A percentile compares a stretch with the other conserved stretches of the same genome.
Conservation (phyloP, 345 rosid species). For the Abelmoschus esculentus region DNA sequence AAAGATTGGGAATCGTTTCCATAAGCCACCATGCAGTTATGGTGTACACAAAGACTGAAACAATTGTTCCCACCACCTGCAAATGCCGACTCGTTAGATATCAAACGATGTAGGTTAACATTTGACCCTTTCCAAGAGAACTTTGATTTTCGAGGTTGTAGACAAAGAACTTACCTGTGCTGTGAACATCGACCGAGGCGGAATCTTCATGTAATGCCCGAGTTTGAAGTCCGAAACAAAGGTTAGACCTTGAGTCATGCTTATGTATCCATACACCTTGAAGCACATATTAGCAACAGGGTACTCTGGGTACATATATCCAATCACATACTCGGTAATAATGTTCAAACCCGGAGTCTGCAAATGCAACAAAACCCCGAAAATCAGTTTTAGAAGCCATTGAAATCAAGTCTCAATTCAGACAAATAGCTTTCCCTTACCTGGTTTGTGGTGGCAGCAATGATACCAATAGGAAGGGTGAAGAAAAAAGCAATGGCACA, state of each 20-base stretch:
- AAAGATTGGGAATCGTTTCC: constrained; percentile 58
- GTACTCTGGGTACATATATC: constrained; percentile 65
- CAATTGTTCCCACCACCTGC: constrained; percentile 60
- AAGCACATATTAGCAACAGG: constrained; percentile 94
- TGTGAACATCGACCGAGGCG: constrained; percentile 75
- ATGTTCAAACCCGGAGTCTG: constrained; percentile 63
- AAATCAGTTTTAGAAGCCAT: background rate
- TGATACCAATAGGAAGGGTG: constrained; percentile 76
- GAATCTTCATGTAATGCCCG: constrained; percentile 94
- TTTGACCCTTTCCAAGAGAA: too few species aligned
- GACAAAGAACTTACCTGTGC: constrained; percentile 51
- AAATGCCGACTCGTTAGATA: background rate
- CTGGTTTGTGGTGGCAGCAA: constrained; percentile 65
- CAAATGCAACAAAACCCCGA: background rate
- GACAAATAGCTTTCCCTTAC: constrained; percentile 18
- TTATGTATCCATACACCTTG: constrained; percentile 83
- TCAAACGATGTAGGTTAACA: background rate
- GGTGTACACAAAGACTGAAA: constrained; percentile 45
- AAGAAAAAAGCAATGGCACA: constrained; percentile 67
- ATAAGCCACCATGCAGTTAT: constrained; percentile 84
- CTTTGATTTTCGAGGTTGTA: background rate
- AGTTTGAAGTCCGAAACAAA: constrained; percentile 71
- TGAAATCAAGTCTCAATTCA: background rate
- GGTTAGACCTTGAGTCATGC: constrained; percentile 67
- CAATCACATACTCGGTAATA: constrained; percentile 72